Conservation (phyloP, 176 grass and related monocot species). For the Bolboschoenus planiculmis region DNA sequence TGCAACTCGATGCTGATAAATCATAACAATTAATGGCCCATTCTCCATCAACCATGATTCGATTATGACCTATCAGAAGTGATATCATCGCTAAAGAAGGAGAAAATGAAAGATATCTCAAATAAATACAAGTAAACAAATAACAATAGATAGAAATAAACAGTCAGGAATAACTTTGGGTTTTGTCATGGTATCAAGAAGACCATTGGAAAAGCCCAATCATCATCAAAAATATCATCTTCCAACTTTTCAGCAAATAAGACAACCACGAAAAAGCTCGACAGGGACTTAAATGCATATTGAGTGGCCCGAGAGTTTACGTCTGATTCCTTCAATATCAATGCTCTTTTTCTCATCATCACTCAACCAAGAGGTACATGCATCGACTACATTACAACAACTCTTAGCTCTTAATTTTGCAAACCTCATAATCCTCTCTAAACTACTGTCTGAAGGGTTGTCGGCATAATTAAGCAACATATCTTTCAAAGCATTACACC, state of each 20-base stretch:
- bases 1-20: not conserved
- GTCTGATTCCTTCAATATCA: slow-evolving; percentile 57
- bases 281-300: slow-evolving; percentile 26
- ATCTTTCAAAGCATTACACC: slow-evolving; percentile 72
- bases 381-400: slow-evolving; percentile 45
- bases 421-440: slow-evolving; percentile 67
- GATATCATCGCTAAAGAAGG: not conserved
- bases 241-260: slow-evolving; percentile 20
- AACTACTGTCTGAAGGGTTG: slow-evolving; percentile 48
- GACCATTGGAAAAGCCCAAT: not conserved
- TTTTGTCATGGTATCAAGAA: not conserved
- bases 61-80: not conserved
- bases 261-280: slow-evolving; percentile 18
- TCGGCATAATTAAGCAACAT: slow-evolving; percentile 58
- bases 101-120: not conserved
- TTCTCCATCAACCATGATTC: not conserved
- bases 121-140: not conserved
- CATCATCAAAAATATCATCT: slow-evolving; percentile 3
- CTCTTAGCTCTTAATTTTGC: slow-evolving; percentile 26
- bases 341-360: slow-evolving; percentile 46
- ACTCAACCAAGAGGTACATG: slow-evolving; percentile 65
- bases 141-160: not conserved
- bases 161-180: not conserved
- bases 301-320: slow-evolving; percentile 35
- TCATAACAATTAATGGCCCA: not conserved